These are phyloP conservation scores for Cladophialophora bantiana DNA, from an alignment of 2,329 filamentous ascomycete species.

Conservation along the genomic window DNA sequence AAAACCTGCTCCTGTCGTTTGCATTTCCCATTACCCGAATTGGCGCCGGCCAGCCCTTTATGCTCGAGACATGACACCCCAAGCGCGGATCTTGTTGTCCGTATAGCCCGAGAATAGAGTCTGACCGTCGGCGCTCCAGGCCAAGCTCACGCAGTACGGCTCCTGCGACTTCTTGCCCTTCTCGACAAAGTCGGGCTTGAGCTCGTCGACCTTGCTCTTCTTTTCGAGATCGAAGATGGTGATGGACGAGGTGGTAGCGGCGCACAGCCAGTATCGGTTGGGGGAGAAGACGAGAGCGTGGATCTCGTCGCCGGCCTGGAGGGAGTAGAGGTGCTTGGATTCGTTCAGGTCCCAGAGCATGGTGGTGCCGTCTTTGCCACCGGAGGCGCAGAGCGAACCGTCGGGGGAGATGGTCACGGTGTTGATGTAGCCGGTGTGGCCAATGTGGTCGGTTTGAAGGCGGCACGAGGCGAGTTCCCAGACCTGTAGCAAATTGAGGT, in stretches of 20 bases:
- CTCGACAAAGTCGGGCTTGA: conserved; percentile 96
- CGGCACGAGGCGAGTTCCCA: conserved; percentile 99
- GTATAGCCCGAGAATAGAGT: conserved; percentile 99
- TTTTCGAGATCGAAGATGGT: conserved; percentile 99
- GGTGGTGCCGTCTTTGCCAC: conserved; percentile 99
- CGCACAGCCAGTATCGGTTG: conserved; percentile 99
- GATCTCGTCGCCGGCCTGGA: conserved; percentile 99
- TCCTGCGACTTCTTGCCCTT: conserved; percentile 99
- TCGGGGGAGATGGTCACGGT: conserved; percentile 99
- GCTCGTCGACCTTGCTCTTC: conserved; percentile 87
- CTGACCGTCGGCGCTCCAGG: conserved; percentile 98
- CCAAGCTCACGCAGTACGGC: conserved; percentile 96
- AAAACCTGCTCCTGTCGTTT: too few relatives aligned
- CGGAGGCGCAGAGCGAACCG: conserved; percentile 97
- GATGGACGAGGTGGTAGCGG: conserved; percentile 95
- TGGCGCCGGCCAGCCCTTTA: conserved; percentile 51
- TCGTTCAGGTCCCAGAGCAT: conserved; percentile 99
- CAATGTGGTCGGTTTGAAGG: conserved; percentile 99
- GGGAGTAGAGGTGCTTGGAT: conserved; percentile 99
- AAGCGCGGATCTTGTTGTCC: conserved; percentile 98
- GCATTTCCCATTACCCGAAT: too few relatives aligned
- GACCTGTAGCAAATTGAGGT: conserved; percentile 67
- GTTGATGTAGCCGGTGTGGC: conserved; percentile 99
- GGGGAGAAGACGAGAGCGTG: conserved; percentile 99
- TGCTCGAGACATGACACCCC: conserved; percentile 96